phyloP scores from a whole-genome alignment of 73 alveolate species.

The Uronychia binucleata region DNA sequence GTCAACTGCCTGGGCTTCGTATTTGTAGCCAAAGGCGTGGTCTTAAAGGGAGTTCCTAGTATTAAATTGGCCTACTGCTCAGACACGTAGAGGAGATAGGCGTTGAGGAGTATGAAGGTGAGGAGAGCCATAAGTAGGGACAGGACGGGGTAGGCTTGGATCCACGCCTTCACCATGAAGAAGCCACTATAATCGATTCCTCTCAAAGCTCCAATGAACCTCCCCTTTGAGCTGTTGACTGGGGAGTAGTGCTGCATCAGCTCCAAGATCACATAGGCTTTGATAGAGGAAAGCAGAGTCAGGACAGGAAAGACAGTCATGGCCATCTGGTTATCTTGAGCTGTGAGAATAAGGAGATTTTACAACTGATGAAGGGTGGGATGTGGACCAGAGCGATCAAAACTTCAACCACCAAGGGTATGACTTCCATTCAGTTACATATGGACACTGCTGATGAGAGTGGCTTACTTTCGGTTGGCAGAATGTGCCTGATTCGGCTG shows the following conservation, averaged over 20 bases:
- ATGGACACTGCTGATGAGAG: background rate
- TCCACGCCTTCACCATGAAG: background rate
- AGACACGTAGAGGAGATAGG: background rate
- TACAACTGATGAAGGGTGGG: background rate
- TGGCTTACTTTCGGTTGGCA: background rate
- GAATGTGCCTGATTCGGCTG: background rate
- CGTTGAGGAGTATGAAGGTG: background rate
- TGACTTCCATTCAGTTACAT: background rate
- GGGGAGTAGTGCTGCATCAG: background rate
- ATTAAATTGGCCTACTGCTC: background rate
- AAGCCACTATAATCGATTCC: background rate
- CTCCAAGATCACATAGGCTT: background rate
- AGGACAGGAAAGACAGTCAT: background rate
- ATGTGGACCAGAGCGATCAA: background rate
- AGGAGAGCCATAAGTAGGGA: background rate
- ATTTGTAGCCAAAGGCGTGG: background rate
- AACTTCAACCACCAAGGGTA: background rate
- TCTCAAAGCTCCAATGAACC: background rate
- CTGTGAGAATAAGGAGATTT: background rate
- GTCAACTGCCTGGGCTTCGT: background rate
- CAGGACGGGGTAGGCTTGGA: background rate
- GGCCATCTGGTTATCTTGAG: background rate
- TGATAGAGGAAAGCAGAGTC: background rate
- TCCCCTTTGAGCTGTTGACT: background rate
- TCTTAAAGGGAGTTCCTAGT: background rate